Evolutionary conservation across 148 eudicot genomes (phyloP).

Genomic region (Nepenthes mirabilis): DNA sequence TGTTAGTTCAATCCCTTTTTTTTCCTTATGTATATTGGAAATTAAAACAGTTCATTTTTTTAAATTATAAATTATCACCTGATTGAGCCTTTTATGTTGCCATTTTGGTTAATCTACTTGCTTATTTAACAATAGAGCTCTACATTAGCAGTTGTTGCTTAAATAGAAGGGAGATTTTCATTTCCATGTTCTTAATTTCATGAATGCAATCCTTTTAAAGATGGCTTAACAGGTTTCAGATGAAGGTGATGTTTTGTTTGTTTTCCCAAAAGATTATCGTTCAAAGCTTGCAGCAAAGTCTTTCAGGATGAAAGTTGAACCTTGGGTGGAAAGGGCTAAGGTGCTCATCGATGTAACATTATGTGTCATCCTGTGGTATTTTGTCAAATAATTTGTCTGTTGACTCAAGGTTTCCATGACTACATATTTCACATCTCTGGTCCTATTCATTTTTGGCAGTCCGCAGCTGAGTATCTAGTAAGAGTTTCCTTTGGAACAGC

Average conservation of each 20-base stretch:
- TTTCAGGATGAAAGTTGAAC: conserved; percentile 77
- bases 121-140: too few relatives aligned
- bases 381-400: neutral
- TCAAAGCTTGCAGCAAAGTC: conserved; percentile 82
- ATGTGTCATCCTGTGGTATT: neutral
- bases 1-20: too few relatives aligned
- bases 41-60: too few relatives aligned
- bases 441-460: conserved; percentile 34
- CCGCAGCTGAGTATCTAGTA: conserved; percentile 68
- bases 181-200: conserved; percentile 13
- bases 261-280: conserved; percentile 77
- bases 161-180: neutral
- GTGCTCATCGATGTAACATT: conserved; percentile 17
- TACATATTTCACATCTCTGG: neutral
- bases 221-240: conserved; percentile 63
- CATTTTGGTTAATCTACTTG: too few relatives aligned
- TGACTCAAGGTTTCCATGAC: neutral
- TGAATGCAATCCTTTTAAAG: conserved; percentile 13
- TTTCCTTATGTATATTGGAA: too few relatives aligned
- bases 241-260: conserved; percentile 90
- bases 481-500: conserved; percentile 96
- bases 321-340: conserved; percentile 73
- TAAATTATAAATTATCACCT: too few relatives aligned
- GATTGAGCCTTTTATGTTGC: too few relatives aligned
- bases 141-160: neutral